Evolutionary conservation across 2,329 filamentous ascomycete species (phyloP), one percentile per base, ranked within the genome.

Genomic region (Fusarium irregulare): DNA sequence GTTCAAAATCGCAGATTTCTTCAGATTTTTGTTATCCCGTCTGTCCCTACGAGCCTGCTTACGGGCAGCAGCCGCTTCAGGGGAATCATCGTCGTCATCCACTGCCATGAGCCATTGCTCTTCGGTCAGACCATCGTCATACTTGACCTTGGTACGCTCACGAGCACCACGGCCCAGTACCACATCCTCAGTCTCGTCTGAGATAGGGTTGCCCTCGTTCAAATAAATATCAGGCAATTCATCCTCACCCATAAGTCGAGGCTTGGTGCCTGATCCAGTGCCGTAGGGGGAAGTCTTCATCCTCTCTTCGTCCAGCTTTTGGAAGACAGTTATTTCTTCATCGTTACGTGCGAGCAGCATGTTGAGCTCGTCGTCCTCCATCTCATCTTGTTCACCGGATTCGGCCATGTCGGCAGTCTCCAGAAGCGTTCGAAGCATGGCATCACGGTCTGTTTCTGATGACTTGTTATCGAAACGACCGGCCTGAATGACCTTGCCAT

Each of bases 391-490:
- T 69, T 97, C 94, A 54, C 87, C 85, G 25, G 82, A 79, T 73
- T 91, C 89, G 0, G 88, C 86, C 82, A 90, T 85, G 60, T 92
- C 91, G 10, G 94, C 89, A 63, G 91, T 92, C 79, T 99, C 96
- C 65, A 99, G 86, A 77, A 99, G 89, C 50, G 97, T 97, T 76
- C 96, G 91, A 73, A 99, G 85, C 89, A 99, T 95, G 45, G 96
- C 95, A 77, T 99, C 96, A 86, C 96, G 93, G 81, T 99, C 96
- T 57, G 97, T 97, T 79, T 98, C 96, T 1, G 96, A 98, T 3
- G 96, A 99, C 78, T 98, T 99, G 84, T 99, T 98, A 75, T 99
- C 96, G 83, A 99, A 99, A 78, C 97, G 97, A 89, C 96, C 96
- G 64, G 96, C 96, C 79, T 99, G 96, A 74, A 99, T 99, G 78